These are phyloP conservation scores for Cyclostephanos tholiformis DNA, from an alignment of 108 stramenopile genomes.

Conservation along the genomic window DNA sequence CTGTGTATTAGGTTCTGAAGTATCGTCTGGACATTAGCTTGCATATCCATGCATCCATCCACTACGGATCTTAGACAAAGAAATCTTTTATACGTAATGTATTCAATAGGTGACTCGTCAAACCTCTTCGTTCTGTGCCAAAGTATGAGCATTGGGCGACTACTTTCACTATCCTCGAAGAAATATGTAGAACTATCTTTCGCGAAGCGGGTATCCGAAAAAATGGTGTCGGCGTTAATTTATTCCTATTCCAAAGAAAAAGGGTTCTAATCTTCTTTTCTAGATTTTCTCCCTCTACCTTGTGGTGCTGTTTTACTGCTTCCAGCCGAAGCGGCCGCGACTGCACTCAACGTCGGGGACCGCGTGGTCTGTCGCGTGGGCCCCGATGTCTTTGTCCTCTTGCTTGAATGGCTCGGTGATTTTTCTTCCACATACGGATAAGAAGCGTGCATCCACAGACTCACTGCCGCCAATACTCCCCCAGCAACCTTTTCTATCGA, in stretches of 20 bases:
- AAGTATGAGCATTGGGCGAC: slow-evolving; percentile 30
- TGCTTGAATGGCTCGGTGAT: background rate
- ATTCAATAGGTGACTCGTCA: background rate
- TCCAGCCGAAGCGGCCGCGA: background rate
- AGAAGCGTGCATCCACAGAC: slow-evolving; percentile 81
- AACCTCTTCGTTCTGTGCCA: slow-evolving; percentile 7
- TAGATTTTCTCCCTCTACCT: slow-evolving; percentile 17
- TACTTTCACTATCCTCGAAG: background rate
- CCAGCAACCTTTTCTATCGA: slow-evolving; percentile 67
- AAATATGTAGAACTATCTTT: background rate
- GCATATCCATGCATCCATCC: no score
- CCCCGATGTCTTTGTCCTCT: no score
- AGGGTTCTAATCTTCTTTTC: slow-evolving; percentile 32
- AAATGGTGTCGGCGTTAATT: background rate
- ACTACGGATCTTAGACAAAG: background rate
- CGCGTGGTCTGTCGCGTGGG: no score
- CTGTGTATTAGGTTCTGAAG: no score
- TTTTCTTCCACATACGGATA: slow-evolving; percentile 53
- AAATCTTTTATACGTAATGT: slow-evolving; percentile 10
- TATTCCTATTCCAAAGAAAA: background rate
- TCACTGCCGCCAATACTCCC: slow-evolving; percentile 73
- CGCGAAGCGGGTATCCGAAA: no score
- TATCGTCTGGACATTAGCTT: no score
- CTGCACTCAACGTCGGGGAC: no score
- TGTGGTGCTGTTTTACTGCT: background rate